Conservation (phyloP, 352 stramenopile genomes). For the Globisporangium paddicum region DNA sequence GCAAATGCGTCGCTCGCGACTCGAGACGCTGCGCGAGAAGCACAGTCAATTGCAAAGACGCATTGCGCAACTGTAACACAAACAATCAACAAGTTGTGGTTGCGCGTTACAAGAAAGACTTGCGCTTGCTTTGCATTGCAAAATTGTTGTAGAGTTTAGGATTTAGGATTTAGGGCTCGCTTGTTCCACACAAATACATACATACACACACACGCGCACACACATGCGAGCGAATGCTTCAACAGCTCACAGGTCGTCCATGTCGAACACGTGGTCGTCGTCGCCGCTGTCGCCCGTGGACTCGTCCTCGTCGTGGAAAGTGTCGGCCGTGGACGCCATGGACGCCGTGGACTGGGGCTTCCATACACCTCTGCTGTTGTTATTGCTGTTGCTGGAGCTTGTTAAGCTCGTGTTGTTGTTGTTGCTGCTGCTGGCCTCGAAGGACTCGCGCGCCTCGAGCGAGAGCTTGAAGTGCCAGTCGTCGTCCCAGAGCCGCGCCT, state of each 20-base stretch:
- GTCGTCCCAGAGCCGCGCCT: constrained; percentile 54
- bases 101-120: background rate
- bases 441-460: constrained; percentile 58
- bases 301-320: constrained; percentile 26
- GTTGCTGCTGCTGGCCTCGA: constrained; percentile 24
- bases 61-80: constrained; percentile 1
- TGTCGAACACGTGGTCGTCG: constrained; percentile 44
- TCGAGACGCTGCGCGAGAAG: constrained; percentile 19
- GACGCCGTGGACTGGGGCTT: constrained; percentile 29
- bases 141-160: no score
- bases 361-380: constrained; percentile 5
- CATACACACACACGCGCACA: background rate
- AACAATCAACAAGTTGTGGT: background rate
- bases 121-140: no score
- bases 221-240: background rate
- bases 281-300: constrained; percentile 20
- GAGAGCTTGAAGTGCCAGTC: constrained; percentile 76
- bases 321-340: constrained; percentile 28
- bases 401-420: constrained; percentile 5
- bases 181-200: background rate
- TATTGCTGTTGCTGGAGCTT: constrained; percentile 5
- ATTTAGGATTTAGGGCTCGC: no score
- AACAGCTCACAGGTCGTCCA: constrained; percentile 52
- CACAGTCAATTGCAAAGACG: constrained; percentile 26
- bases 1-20: constrained; percentile 28